Conservation (phyloP, 441 rosid species). For the Mallotus japonicus region DNA sequence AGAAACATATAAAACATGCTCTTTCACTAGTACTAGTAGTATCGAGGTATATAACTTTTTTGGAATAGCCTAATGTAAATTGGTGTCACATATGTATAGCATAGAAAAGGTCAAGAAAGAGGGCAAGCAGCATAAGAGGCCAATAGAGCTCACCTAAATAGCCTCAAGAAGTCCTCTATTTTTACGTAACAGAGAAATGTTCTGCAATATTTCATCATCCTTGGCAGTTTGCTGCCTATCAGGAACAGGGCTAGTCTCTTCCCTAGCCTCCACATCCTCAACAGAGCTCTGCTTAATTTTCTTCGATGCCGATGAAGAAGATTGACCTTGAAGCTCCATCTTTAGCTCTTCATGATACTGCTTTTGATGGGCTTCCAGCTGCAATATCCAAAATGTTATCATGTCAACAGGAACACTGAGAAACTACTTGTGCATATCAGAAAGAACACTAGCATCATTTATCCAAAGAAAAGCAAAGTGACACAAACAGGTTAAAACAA, state of each 20-base stretch:
- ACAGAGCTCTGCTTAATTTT: constrained; percentile 24
- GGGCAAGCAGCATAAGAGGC: too few relatives aligned
- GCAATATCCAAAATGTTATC: constrained; percentile 23
- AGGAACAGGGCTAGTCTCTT: constrained; percentile 23
- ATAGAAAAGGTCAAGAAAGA: too few relatives aligned
- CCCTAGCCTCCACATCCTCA: constrained; percentile 29
- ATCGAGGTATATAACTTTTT: too few relatives aligned
- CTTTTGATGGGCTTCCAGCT: constrained; percentile 72
- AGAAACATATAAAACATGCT: too few relatives aligned
- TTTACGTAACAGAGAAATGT: constrained; percentile 54
- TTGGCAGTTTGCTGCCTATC: constrained; percentile 37
- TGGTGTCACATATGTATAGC: neutral
- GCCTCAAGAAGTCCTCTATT: constrained; percentile 63
- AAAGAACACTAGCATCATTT: constrained; percentile 4
- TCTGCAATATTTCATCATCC: constrained; percentile 42
- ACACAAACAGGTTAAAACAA: neutral
- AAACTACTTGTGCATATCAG: neutral
- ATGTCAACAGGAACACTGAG: neutral
- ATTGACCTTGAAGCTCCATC: constrained; percentile 50
- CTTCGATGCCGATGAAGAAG: constrained; percentile 27
- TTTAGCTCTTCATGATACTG: constrained; percentile 80
- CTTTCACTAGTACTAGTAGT: too few relatives aligned
- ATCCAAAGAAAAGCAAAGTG: neutral
- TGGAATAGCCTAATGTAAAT: neutral
- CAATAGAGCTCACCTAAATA: constrained; percentile 49